Percentiles rank a stretch among this genome's conserved stretches.
phyloP scores from a whole-genome alignment of 768 basidiomycete species.

The Suillus ampliporus region DNA sequence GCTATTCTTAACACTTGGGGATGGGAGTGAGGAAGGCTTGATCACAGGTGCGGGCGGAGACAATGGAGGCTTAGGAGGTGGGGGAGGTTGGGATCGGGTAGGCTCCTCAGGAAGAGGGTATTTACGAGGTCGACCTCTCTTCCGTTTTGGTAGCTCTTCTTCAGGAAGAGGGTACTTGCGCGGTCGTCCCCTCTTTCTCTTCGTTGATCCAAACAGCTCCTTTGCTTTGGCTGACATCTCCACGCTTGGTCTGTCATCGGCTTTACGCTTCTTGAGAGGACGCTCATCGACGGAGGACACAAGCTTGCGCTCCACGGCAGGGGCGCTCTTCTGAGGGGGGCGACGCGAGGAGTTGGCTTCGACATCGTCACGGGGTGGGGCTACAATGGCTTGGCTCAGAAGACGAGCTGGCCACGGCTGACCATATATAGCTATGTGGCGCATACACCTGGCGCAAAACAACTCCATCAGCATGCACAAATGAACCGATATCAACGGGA shows the following conservation, averaged over 20 bases:
- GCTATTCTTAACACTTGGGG: slow-evolving; percentile 27
- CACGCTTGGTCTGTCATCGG: slow-evolving; percentile 37
- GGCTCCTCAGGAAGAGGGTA: slow-evolving; percentile 23
- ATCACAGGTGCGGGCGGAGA: slow-evolving; percentile 17
- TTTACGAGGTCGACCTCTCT: slow-evolving; percentile 42
- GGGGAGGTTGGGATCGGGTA: slow-evolving; percentile 16
- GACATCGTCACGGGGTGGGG: slow-evolving; percentile 51
- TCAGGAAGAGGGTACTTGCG: slow-evolving; percentile 40
- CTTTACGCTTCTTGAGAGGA: slow-evolving; percentile 56
- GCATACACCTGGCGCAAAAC: slow-evolving; percentile 63
- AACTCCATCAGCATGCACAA: slow-evolving; percentile 18
- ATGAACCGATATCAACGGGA: slow-evolving; percentile 29
- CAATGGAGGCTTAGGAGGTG: slow-evolving; percentile 16
- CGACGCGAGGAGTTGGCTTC: slow-evolving; percentile 45
- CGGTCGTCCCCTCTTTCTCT: slow-evolving; percentile 41
- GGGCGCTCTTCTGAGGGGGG: slow-evolving; percentile 55
- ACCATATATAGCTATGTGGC: slow-evolving; percentile 80
- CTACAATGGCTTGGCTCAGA: slow-evolving; percentile 47
- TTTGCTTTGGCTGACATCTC: slow-evolving; percentile 41
- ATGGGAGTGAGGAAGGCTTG: slow-evolving; percentile 23
- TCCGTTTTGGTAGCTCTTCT: slow-evolving; percentile 37
- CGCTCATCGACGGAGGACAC: slow-evolving; percentile 48
- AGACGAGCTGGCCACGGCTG: slow-evolving; percentile 73
- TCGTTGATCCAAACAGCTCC: slow-evolving; percentile 36
- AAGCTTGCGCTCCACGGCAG: slow-evolving; percentile 61